phyloP scores from a whole-genome alignment of 192 early-diverging fungal genomes.

The Glomus cerebriforme region DNA sequence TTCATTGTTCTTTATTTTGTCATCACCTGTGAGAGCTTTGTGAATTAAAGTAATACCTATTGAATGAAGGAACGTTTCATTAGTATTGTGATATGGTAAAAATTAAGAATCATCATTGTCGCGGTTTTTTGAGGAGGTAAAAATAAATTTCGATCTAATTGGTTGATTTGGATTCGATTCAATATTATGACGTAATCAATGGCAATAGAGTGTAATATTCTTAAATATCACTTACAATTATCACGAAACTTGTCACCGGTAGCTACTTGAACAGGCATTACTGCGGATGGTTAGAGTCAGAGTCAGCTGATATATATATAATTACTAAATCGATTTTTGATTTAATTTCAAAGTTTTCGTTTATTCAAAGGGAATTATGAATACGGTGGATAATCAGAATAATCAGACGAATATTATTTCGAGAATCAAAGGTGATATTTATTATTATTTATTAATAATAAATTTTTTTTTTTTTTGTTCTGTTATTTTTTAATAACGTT shows the following conservation, averaged over 20 bases:
- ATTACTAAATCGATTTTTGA: background rate
- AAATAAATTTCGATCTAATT: background rate
- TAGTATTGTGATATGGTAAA: background rate
- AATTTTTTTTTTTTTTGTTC: no score
- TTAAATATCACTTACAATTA: slow-evolving; percentile 10
- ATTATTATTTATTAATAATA: no score
- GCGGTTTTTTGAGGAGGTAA: no score
- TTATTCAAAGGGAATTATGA: background rate
- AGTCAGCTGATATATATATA: background rate
- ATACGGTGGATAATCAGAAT: no score
- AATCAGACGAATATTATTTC: no score
- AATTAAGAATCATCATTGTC: background rate
- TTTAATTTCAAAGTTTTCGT: background rate
- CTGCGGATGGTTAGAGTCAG: background rate
- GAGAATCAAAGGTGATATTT: no score
- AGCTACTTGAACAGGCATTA: slow-evolving; percentile 10
- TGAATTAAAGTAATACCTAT: background rate
- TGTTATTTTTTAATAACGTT: no score
- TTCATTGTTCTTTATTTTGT: background rate
- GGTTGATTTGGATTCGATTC: background rate
- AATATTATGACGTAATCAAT: background rate
- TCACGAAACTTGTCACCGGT: slow-evolving; percentile 7
- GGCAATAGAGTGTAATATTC: background rate
- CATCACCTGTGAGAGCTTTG: background rate
- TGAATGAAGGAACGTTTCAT: background rate